A percentile compares a stretch with the other conserved stretches of the same genome.
Evolutionary conservation across 2,329 filamentous ascomycete genomes (phyloP).

Genomic region (Colletotrichum chrysophilum): DNA sequence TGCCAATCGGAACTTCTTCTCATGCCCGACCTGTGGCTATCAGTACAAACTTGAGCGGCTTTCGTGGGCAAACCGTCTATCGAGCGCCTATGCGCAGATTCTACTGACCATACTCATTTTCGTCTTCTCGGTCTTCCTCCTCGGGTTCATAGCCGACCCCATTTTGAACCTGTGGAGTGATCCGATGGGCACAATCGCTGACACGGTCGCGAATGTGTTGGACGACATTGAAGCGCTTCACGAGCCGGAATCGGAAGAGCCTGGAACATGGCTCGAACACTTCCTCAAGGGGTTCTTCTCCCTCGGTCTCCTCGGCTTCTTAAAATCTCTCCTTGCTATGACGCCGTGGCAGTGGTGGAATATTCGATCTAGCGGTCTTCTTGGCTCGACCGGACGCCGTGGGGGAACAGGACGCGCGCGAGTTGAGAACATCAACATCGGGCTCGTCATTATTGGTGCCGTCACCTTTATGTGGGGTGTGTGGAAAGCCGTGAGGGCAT

Average conservation of each 20-base stretch:
- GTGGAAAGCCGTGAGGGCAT: constrained; percentile 80
- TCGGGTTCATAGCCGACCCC: constrained; percentile 92
- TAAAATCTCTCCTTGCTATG: constrained; percentile 79
- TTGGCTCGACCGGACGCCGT: constrained; percentile 56
- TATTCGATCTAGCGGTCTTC: constrained; percentile 65
- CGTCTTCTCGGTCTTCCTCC: constrained; percentile 73
- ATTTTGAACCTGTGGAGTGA: constrained; percentile 90
- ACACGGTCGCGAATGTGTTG: constrained; percentile 52
- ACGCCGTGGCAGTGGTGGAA: constrained; percentile 81
- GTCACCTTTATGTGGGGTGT: constrained; percentile 82
- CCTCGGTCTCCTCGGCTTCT: constrained; percentile 82
- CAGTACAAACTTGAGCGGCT: constrained; percentile 80
- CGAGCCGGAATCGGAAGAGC: constrained; percentile 42
- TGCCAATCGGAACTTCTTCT: constrained; percentile 75
- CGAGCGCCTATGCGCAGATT: constrained; percentile 70
- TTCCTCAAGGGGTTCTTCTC: constrained; percentile 91
- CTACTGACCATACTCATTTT: constrained; percentile 76
- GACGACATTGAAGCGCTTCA: constrained; percentile 43
- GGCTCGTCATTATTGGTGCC: constrained; percentile 80
- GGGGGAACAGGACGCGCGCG: constrained; percentile 76
- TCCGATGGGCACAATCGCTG: constrained; percentile 67
- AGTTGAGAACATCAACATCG: constrained; percentile 78
- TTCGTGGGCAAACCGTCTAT: constrained; percentile 73
- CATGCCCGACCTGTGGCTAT: constrained; percentile 88
- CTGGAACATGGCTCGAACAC: constrained; percentile 77